phyloP scores from a whole-genome alignment of 371 early-diverging fungal genomes.

The Mucor sp. region DNA sequence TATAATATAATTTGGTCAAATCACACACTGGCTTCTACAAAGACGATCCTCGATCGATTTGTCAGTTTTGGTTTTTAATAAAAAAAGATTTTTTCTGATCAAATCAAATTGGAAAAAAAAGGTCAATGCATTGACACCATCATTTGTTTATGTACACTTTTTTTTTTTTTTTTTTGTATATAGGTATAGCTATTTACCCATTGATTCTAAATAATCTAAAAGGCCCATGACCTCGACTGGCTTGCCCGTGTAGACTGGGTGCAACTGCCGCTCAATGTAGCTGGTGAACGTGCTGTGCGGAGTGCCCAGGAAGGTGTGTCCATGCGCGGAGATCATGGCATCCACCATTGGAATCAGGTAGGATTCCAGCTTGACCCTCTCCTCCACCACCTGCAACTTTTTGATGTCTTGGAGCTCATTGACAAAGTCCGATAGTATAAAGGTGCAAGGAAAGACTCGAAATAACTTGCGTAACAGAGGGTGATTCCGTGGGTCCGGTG shows the following conservation, averaged over 20 bases:
- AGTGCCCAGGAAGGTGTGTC: slow-evolving; percentile 58
- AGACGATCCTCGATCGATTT: neutral
- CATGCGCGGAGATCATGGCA: slow-evolving; percentile 65
- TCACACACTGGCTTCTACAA: neutral
- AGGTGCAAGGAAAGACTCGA: slow-evolving; percentile 62
- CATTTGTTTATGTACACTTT: neutral
- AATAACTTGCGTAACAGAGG: slow-evolving; percentile 59
- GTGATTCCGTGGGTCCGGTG: slow-evolving; percentile 54
- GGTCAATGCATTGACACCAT: neutral
- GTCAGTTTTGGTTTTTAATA: neutral
- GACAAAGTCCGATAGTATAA: slow-evolving; percentile 57
- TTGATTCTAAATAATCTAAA: slow-evolving; percentile 13
- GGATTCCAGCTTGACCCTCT: slow-evolving; percentile 54
- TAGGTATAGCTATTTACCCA: neutral
- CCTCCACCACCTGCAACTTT: slow-evolving; percentile 46
- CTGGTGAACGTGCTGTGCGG: slow-evolving; percentile 61
- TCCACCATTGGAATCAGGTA: slow-evolving; percentile 69
- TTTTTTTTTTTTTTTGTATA: too few relatives aligned
- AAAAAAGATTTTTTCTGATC: neutral
- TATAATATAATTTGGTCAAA: neutral
- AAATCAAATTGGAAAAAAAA: neutral
- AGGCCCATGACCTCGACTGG: slow-evolving; percentile 21
- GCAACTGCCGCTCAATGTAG: slow-evolving; percentile 58
- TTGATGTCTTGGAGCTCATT: slow-evolving; percentile 47
- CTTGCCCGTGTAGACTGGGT: slow-evolving; percentile 47